Conservation (phyloP, 345 rosid species). For the Syzygium oleosum region DNA sequence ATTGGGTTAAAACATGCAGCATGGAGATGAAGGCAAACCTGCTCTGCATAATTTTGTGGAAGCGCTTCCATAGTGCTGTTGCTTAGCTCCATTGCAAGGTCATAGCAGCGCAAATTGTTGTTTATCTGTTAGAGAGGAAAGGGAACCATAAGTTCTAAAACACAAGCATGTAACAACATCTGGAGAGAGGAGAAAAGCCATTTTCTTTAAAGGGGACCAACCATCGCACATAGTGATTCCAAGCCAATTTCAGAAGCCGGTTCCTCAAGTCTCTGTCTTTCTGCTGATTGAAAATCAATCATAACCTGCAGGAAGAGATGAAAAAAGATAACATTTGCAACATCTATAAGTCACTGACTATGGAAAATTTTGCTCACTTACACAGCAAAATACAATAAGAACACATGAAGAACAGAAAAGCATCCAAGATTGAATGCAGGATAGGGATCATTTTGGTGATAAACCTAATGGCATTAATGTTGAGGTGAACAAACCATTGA, state of each 20-base stretch:
- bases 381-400: not conserved
- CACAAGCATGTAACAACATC: not conserved
- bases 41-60: slow-evolving; percentile 95
- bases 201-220: slow-evolving; percentile 21
- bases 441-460: not conserved
- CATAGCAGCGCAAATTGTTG: slow-evolving; percentile 96
- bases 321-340: not conserved
- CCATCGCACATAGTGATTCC: slow-evolving; percentile 98
- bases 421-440: not conserved
- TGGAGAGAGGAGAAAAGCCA: not conserved
- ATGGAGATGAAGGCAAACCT: slow-evolving; percentile 35
- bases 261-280: slow-evolving; percentile 78
- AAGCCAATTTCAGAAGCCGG: slow-evolving; percentile 91
- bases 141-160: not conserved
- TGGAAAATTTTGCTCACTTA: not conserved
- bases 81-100: slow-evolving; percentile 96
- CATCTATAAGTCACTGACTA: not conserved
- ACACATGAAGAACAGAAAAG: not conserved
- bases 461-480: not conserved
- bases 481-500: not conserved
- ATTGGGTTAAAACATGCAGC: not conserved
- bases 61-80: slow-evolving; percentile 87
- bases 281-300: slow-evolving; percentile 99
- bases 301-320: slow-evolving; percentile 52
- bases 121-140: slow-evolving; percentile 48